Base-by-base conservation (phyloP, 2,329 filamentous ascomycete genomes). In the Pleurostoma richardsiae region DNA sequence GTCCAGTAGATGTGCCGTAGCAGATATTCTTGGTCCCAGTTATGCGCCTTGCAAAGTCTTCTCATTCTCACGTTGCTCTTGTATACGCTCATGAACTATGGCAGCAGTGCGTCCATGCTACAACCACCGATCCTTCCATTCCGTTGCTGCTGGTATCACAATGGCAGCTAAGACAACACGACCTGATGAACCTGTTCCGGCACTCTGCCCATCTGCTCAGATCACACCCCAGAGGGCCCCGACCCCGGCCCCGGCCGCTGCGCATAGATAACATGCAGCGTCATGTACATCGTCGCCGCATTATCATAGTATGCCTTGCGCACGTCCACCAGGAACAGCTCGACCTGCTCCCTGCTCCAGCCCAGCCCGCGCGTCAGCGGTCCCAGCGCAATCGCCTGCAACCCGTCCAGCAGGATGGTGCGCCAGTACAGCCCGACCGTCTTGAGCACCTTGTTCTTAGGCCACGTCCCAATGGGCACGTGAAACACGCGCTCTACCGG, bases 231-330 rank as follows among this genome's bases (percentile, higher is more conserved):
- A 19, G 19, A 19, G 19, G 19, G 19, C 19, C 19, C 19, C 19
- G 19, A 19, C 19, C 19, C 19, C 19, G 42, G 31, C 36, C 45
- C 47, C 31, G 77, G 74, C 57, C 73, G 79, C 59, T 80, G 77
- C 11, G 70, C 77, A 53, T 76, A 79, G 10, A 79, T 64, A 44
- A 80, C 68, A 55, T 78, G 71, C 52, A 79, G 64, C 6, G 76
- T 76, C 77, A 81, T 80, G 51, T 77, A 79, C 65, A 70, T 64
- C 54, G 73, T 68, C 53, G 47, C 46, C 27, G 45, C 51, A 7
- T 55, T 51, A 40, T 70, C 59, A 10, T 64, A 57, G 5, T 74
- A 57, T 11, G 61, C 64, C 44, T 58, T 60, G 28, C 59, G 56
- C 10, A 65, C 70, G 26, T 60, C 57, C 4, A 56, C 56, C 7